Evolutionary conservation across 352 stramenopile species (phyloP), one percentile per base, ranked within the genome.

Genomic region (Globisporangium okanoganense): DNA sequence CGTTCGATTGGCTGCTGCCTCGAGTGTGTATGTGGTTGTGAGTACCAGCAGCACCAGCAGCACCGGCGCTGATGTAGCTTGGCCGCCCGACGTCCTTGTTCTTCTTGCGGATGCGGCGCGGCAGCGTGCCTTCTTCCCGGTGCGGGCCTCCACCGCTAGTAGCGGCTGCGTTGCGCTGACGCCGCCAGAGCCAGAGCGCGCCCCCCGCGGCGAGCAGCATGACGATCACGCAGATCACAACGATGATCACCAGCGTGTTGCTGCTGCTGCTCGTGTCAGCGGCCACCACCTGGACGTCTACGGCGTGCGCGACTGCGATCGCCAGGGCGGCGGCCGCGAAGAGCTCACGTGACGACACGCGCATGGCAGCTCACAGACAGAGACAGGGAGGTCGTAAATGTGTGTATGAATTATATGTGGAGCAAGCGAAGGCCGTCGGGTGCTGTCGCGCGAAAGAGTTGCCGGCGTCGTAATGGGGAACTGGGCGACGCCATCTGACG

Each of bases 21-120:
- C 35, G 20, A 2, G 7, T 31, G 38, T 64, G 33, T 18, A 14
- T 44, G 48, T 54, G 18, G 20, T 36, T 25, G 20, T n/a, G 3
- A 25, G n/a, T 36, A 18, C 24, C 47, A n/a, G 16, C 40, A 22
- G 16, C 40, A 24, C 10, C 38, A 44, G 3, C 7, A 24, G 9
- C 49, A 20, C 49, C 36, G 14, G 44, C 33, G 8, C 48, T 54
- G 27, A 65, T 43, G 50, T 65, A 65, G 40, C 58, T 65, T 20
- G 58, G 50, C 12, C 58, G 58, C 3, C 58, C 58, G 13, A 33
- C 29, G 22, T 58, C 27, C 20, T 64, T 64, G 27, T 58, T 65
- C 29, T 48, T 59, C 58, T 65, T 65, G 58, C 58, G 58, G 50
- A 65, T 65, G 50, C 58, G 58, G 18, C 58, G 41, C 41, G 58